These are phyloP conservation scores for Laetiporus sulphureus DNA, from an alignment of 1,284 basidiomycete genomes.

Conservation along the genomic window DNA sequence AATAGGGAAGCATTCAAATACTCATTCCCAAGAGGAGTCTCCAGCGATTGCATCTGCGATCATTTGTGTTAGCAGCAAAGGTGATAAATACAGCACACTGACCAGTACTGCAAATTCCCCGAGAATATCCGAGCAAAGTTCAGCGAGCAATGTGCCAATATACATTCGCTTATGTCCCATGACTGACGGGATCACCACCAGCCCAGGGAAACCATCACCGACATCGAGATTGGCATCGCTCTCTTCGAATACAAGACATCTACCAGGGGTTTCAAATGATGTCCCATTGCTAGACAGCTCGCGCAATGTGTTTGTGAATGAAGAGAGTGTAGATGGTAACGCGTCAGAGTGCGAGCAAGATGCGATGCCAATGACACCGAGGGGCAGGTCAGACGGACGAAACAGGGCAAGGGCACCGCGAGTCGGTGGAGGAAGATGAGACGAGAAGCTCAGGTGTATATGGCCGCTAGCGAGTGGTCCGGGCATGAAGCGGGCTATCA, in stretches of 20 bases:
- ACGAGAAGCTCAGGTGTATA: constrained; percentile 66
- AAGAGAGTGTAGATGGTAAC: constrained; percentile 53
- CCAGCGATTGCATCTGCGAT: constrained; percentile 53
- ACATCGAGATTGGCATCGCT: constrained; percentile 54
- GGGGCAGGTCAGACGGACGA: constrained; percentile 70
- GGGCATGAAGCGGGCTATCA: constrained; percentile 73
- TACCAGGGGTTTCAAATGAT: constrained; percentile 69
- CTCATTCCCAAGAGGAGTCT: constrained; percentile 70
- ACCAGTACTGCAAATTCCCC: constrained; percentile 79
- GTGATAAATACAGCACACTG: constrained; percentile 20
- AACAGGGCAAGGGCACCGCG: constrained; percentile 58
- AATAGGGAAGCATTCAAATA: constrained; percentile 62
- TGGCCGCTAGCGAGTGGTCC: constrained; percentile 68
- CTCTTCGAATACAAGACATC: constrained; percentile 77
- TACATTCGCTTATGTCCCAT: constrained; percentile 80
- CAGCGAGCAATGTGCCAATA: constrained; percentile 79
- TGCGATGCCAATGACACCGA: constrained; percentile 76
- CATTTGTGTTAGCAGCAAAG: constrained; percentile 15
- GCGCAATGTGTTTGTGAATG: constrained; percentile 56
- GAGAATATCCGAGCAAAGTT: constrained; percentile 79
- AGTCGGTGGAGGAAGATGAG: constrained; percentile 58
- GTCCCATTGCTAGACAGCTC: constrained; percentile 60
- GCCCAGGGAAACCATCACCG: constrained; percentile 50
- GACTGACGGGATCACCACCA: constrained; percentile 70
- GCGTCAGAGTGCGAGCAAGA: constrained; percentile 52